These are phyloP conservation scores for Clavaria fumosa DNA, from an alignment of 768 basidiomycete species.

Conservation along the genomic window DNA sequence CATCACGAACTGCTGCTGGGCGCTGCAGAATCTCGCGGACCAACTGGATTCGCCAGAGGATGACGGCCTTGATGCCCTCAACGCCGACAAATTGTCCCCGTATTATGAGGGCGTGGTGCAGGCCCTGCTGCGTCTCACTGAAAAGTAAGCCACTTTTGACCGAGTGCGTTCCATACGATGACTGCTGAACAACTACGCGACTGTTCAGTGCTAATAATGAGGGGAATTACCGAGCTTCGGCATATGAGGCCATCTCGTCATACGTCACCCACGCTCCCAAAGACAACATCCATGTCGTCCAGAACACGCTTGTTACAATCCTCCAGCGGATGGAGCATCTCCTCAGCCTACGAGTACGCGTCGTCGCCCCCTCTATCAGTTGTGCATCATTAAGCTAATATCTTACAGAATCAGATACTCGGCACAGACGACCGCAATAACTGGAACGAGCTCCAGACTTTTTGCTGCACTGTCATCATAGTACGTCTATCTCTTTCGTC, in stretches of 20 bases:
- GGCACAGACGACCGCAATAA: conserved; percentile 95
- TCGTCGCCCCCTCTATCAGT: conserved; percentile 3
- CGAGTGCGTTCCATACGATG: conserved; percentile 7
- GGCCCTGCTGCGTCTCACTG: conserved; percentile 74
- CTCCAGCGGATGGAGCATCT: conserved; percentile 87
- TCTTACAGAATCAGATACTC: conserved; percentile 69
- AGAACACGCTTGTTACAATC: conserved; percentile 66
- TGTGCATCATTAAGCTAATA: not conserved
- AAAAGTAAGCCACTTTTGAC: conserved; percentile 37
- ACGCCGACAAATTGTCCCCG: conserved; percentile 62
- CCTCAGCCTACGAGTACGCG: conserved; percentile 58
- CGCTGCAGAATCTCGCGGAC: conserved; percentile 87
- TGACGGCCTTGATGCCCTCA: conserved; percentile 39
- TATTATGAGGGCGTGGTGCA: conserved; percentile 82
- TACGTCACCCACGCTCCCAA: conserved; percentile 68
- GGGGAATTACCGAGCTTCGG: conserved; percentile 83
- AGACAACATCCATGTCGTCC: conserved; percentile 69
- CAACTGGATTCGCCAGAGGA: conserved; percentile 62
- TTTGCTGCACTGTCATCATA: conserved; percentile 81
- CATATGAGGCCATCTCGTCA: conserved; percentile 89
- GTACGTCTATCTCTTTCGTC: conserved; percentile 28
- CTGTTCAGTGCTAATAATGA: conserved; percentile 60
- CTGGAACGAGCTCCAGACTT: conserved; percentile 97
- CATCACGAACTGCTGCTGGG: conserved; percentile 90
- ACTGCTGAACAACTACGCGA: not conserved